Conservation (phyloP, 225 moss, liverwort and hornwort genomes). For the Takakia lepidozioides region DNA sequence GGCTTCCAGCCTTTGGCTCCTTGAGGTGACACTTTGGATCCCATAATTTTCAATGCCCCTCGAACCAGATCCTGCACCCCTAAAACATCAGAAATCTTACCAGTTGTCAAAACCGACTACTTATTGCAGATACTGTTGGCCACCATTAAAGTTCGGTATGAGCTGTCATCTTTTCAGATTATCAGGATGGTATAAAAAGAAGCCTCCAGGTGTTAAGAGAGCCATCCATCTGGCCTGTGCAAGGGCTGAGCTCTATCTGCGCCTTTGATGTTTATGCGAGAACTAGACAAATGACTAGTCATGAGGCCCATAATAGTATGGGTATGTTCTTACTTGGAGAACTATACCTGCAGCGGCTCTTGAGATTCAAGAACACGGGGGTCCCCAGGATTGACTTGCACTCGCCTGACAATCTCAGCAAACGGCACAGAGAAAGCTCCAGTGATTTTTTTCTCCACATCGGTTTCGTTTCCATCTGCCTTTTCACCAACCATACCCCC, state of each 20-base stretch:
- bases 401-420: conserved; percentile 50
- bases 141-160: not conserved
- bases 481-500: conserved; percentile 36
- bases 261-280: no score
- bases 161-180: not conserved
- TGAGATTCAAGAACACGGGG: conserved; percentile 46
- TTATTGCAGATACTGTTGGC: not conserved
- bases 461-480: conserved; percentile 33
- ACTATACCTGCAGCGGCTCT: conserved; percentile 49
- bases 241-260: no score
- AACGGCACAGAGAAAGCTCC: conserved; percentile 39
- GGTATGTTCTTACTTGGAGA: not conserved
- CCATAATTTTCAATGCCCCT: conserved; percentile 65
- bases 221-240: not conserved
- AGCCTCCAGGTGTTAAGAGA: not conserved
- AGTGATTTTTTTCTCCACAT: conserved; percentile 32
- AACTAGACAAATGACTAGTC: not conserved
- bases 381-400: conserved; percentile 66
- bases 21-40: conserved; percentile 64
- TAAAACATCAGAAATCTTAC: conserved; percentile 1
- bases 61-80: conserved; percentile 66
- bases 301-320: not conserved
- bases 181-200: not conserved
- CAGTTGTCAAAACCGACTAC: not conserved
- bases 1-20: conserved; percentile 81